Evolutionary conservation across 306 rosid species (phyloP), one percentile per base, ranked within the genome.

Genomic region (Corylus heterophylla): DNA sequence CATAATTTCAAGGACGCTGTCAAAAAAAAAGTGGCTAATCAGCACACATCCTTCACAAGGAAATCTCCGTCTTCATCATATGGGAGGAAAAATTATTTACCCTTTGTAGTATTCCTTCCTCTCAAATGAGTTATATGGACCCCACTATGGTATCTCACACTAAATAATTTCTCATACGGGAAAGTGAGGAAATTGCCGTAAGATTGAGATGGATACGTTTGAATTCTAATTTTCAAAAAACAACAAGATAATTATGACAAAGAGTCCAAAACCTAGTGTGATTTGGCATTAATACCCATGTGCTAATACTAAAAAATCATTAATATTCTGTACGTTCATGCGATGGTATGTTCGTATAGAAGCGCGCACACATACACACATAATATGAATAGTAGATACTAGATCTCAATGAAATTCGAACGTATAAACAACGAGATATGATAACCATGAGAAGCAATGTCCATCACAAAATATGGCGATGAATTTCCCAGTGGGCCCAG

Each of bases 401-500:
- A 20, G 45, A 74, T 62, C 16, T 22, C 75, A 45, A 54, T 64
- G 52, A 74, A 39, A 51, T 70, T 31, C 8, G 55, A 63, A 17
- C 51, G 54, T 11, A 63, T 20, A 48, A 77, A 69, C n/a, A 71
- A 87, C 68, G 51, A 67, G 56, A 51, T 12, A 27, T 2, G 8
- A 58, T 35, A 44, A 51, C 76, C 45, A 55, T 37, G 18, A 12
- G 14, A 27, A 79, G 12, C 29, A 63, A 73, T 29, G 71, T 49
- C 16, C 4, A 52, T 58, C 18, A 17, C 12, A 6, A 78, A 84
- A 76, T 52, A 84, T 69, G 44, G 61, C 31, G 20, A 73, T 64
- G 11, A 63, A 74, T 20, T 54, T 27, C 18, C 13, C 11, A n/a
- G 85, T 83, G 87, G 85, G 85, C 78, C 86, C 90, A 72, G 75